Conservation (phyloP, 306 rosid species). For the Trichosanthes truncata region DNA sequence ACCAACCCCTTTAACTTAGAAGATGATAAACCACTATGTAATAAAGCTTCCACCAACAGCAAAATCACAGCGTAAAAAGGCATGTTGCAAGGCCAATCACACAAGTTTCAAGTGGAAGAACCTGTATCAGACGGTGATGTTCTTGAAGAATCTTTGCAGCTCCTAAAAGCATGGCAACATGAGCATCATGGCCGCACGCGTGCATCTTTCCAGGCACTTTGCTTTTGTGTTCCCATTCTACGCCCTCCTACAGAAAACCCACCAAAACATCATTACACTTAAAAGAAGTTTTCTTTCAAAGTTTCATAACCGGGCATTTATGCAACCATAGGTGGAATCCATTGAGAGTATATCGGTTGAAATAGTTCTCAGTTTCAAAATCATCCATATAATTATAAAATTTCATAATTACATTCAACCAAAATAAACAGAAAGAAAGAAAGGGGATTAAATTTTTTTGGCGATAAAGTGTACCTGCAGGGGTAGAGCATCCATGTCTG, state of each 20-base stretch:
- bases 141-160: constrained; percentile 71
- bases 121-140: constrained; percentile 9
- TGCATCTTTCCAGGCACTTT: constrained; percentile 92
- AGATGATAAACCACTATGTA: not conserved
- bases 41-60: not conserved
- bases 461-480: constrained; percentile 39
- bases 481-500: constrained; percentile 88
- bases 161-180: constrained; percentile 93
- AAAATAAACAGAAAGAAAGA: not conserved
- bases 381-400: not conserved
- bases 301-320: too few species aligned
- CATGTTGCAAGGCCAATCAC: too few species aligned
- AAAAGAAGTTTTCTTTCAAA: too few species aligned
- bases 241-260: constrained; percentile 46
- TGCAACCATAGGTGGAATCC: not conserved
- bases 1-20: not conserved
- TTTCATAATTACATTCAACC: not conserved
- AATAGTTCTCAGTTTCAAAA: not conserved
- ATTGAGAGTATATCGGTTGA: not conserved
- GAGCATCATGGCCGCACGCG: constrained; percentile 93
- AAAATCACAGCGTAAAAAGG: not conserved
- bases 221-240: constrained; percentile 89
- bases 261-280: not conserved
- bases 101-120: not conserved
- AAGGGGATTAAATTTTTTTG: not conserved